phyloP scores from a whole-genome alignment of 2,329 filamentous ascomycete species.

The Pestalotiopsis fici region DNA sequence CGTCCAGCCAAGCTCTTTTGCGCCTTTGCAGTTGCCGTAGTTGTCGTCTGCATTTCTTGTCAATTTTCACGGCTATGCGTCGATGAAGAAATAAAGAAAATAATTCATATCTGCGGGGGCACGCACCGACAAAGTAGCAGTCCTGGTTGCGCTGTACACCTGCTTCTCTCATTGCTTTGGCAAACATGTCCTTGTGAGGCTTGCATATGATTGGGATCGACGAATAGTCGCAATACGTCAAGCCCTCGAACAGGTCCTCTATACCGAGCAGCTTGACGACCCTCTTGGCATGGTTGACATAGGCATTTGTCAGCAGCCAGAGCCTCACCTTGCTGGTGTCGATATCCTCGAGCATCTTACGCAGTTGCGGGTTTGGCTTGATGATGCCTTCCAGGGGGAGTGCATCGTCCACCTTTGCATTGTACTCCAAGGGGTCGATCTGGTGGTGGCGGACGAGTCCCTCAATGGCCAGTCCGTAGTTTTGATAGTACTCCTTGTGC shows the following conservation, averaged over 20 bases:
- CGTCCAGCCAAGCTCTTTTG: conserved; percentile 81
- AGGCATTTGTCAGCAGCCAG: conserved; percentile 97
- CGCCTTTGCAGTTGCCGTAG: conserved; percentile 75
- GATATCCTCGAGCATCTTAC: conserved; percentile 76
- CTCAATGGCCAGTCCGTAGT: conserved; percentile 96
- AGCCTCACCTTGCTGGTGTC: conserved; percentile 81
- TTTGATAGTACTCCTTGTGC: conserved; percentile 90
- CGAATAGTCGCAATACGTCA: conserved; percentile 92
- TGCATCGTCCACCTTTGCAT: conserved; percentile 91
- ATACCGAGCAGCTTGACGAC: conserved; percentile 81
- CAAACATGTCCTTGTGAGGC: conserved; percentile 79
- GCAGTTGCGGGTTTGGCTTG: conserved; percentile 73
- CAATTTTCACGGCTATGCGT: not conserved
- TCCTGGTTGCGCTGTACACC: conserved; percentile 66
- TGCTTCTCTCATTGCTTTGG: conserved; percentile 86
- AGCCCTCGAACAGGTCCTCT: conserved; percentile 89
- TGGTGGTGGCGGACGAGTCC: conserved; percentile 91
- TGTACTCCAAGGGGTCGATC: conserved; percentile 94
- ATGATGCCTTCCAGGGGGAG: conserved; percentile 85
- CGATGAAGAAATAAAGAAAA: no score
- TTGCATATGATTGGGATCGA: conserved; percentile 80
- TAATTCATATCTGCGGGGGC: not conserved
- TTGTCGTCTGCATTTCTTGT: conserved; percentile 75
- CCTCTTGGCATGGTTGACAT: conserved; percentile 81
- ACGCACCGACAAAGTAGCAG: conserved; percentile 91